A percentile compares a stretch with the other conserved stretches of the same genome.
Conservation (phyloP, 257 asterid genomes). For the Nemophila menziesii region DNA sequence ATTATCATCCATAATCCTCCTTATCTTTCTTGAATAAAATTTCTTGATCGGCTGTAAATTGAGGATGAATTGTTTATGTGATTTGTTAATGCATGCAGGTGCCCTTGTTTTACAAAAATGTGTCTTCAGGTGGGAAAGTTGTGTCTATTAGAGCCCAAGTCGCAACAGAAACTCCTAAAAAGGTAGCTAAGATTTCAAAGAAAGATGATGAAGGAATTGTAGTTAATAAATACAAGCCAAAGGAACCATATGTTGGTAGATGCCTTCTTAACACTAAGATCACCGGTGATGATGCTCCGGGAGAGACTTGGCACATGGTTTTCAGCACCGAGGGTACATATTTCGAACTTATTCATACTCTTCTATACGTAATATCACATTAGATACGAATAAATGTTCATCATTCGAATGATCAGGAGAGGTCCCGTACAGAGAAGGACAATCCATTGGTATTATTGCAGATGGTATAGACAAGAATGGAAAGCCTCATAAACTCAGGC, state of each 20-base stretch:
- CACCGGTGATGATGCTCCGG: constrained; percentile 97
- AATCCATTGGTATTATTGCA: constrained; percentile 79
- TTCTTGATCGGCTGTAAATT: neutral
- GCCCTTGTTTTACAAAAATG: constrained; percentile 49
- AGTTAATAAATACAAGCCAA: constrained; percentile 84
- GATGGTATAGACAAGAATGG: constrained; percentile 94
- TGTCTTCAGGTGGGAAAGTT: constrained; percentile 28
- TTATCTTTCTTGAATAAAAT: neutral
- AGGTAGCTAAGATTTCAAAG: constrained; percentile 65
- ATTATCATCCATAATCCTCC: neutral
- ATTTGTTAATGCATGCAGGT: constrained; percentile 26
- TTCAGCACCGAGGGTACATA: constrained; percentile 79
- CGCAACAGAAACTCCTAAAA: constrained; percentile 86
- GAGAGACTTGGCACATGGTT: constrained; percentile 99
- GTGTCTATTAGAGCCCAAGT: constrained; percentile 74
- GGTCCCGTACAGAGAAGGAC: constrained; percentile 93
- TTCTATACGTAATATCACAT: neutral
- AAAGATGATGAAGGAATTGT: constrained; percentile 78
- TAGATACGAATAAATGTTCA: neutral
- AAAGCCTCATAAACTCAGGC: constrained; percentile 88
- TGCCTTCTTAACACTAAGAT: constrained; percentile 95
- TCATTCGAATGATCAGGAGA: constrained; percentile 43
- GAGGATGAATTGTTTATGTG: neutral
- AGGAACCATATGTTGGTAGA: constrained; percentile 73
- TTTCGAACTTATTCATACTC: neutral